Evolutionary conservation across 768 basidiomycete genomes (phyloP).

Genomic region (Termitomyces sp.): DNA sequence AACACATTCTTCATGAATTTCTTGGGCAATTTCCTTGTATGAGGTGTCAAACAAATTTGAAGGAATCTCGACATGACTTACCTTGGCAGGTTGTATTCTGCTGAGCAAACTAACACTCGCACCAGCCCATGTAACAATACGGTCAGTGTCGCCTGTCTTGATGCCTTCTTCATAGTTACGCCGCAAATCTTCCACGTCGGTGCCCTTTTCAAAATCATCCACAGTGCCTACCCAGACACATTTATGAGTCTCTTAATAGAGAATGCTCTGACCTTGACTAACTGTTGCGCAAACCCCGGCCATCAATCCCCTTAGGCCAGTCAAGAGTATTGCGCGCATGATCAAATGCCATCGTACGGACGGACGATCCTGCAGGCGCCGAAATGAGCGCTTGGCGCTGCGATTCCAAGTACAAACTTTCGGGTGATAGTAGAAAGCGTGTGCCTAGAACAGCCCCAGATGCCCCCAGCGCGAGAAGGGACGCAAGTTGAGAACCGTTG

Average conservation of each 20-base stretch:
- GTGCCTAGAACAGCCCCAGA: slow-evolving; percentile 70
- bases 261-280: slow-evolving; percentile 12
- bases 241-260: neutral
- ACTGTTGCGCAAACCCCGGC: slow-evolving; percentile 53
- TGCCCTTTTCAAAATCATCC: slow-evolving; percentile 47
- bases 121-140: slow-evolving; percentile 66
- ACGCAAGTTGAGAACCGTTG: slow-evolving; percentile 58
- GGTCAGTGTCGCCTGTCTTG: slow-evolving; percentile 37
- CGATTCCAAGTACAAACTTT: slow-evolving; percentile 49
- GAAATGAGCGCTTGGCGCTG: slow-evolving; percentile 49
- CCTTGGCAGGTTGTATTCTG: slow-evolving; percentile 33
- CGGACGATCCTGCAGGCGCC: slow-evolving; percentile 39
- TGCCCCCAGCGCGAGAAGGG: slow-evolving; percentile 61
- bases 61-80: slow-evolving; percentile 5
- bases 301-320: slow-evolving; percentile 61
- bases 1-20: slow-evolving; percentile 44
- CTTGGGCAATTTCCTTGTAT: slow-evolving; percentile 45
- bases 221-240: slow-evolving; percentile 45
- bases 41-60: neutral
- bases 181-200: slow-evolving; percentile 35
- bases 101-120: slow-evolving; percentile 56
- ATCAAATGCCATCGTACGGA: slow-evolving; percentile 63
- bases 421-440: slow-evolving; percentile 64
- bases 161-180: slow-evolving; percentile 40
- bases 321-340: slow-evolving; percentile 45